Base-by-base conservation (phyloP, 1,284 basidiomycete species). In the Meira miltonrushii region DNA sequence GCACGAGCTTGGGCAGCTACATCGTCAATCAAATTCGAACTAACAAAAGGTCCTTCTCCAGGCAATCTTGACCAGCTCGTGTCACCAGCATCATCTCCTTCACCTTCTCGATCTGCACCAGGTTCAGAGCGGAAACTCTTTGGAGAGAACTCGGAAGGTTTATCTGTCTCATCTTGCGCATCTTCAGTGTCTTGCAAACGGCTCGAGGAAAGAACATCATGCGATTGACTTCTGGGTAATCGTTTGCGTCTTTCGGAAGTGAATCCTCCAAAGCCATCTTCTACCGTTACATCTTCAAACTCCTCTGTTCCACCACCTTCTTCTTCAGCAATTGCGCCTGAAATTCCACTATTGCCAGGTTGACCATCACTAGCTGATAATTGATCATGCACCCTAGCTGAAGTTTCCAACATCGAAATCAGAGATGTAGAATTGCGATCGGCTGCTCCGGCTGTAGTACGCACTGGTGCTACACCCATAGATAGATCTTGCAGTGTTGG, bases 1-100 rank as follows among this genome's bases (percentile, higher is more conserved):
- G 69, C 67, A 4, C 57, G 57, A 7, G 72, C 69, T 52, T 74
- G 72, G n/a, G 68, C 64, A 1, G 65, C 71, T 1, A 74, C 57
- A 39, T 74, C 71, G 25, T 71, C 68, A 19, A 68, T 41, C 40
- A 73, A 40, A 51, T 51, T 21, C 37, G 28, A 13, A 38, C 23
- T 39, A 25, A 57, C 49, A 23, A 17, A n/a, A 28, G n/a, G 13
- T 4, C 17, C 23, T 43, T 54, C 33, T n/a, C 13, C 23, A 5
- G 50, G 50, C 19, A 39, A 19, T 41, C 39, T 6, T 11, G 50
- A 53, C 50, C 50, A 53, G 8, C n/a, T 13, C 8, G 15, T 15
- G 5, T 17, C 17, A 19, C 38, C 50, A 8, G 28, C 28, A 53
- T 53, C 50, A 17, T 28, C 25, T n/a, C 4, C 41, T 43, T 43